phyloP scores from a whole-genome alignment of 2,329 filamentous ascomycete genomes.

The Tolypocladium endophyticum region DNA sequence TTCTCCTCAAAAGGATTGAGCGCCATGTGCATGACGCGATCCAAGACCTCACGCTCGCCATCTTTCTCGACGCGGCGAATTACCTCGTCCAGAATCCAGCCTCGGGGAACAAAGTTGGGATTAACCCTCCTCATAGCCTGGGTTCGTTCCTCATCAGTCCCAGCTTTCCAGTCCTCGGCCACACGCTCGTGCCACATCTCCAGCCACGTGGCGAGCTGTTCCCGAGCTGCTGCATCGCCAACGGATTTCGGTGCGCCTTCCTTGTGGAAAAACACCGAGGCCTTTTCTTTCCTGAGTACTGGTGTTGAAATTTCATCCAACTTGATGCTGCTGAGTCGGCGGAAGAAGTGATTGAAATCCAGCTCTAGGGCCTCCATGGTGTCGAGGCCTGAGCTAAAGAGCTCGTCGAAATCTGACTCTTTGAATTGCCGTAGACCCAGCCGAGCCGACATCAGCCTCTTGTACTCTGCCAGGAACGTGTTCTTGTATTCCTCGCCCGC shows the following conservation, averaged over 20 bases:
- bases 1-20: conserved; percentile 73
- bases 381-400: conserved; percentile 78
- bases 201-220: conserved; percentile 68
- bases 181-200: conserved; percentile 64
- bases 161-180: conserved; percentile 63
- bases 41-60: conserved; percentile 68
- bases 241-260: conserved; percentile 53
- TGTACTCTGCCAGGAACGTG: conserved; percentile 84
- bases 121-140: conserved; percentile 76
- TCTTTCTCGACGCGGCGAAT: conserved; percentile 82
- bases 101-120: conserved; percentile 82
- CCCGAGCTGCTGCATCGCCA: conserved; percentile 53
- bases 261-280: conserved; percentile 67
- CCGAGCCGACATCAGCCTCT: conserved; percentile 67
- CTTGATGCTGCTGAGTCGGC: conserved; percentile 57
- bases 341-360: conserved; percentile 93
- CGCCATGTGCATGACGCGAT: conserved; percentile 71
- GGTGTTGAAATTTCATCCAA: conserved; percentile 54
- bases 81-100: conserved; percentile 89
- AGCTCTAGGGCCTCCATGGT: conserved; percentile 71
- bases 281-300: conserved; percentile 49
- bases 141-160: conserved; percentile 52
- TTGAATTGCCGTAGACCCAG: conserved; percentile 64
- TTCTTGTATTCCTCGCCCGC: conserved; percentile 80
- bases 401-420: conserved; percentile 63